These are phyloP conservation scores for Dactylis glomerata DNA, from an alignment of 176 grass and related monocot species.

Conservation along the genomic window DNA sequence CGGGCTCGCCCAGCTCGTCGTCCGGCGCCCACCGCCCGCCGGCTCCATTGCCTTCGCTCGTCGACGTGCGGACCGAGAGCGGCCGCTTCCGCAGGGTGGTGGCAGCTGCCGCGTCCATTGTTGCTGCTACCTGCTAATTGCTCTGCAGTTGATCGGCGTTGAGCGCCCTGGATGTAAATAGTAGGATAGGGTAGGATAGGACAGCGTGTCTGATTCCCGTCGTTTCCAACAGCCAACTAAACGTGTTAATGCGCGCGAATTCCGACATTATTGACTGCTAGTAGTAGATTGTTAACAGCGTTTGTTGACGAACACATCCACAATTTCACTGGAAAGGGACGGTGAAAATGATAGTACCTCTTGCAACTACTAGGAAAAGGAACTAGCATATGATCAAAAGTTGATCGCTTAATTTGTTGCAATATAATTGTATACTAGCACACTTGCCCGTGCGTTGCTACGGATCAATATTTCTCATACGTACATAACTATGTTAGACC, in stretches of 20 bases:
- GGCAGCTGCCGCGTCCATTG: constrained; percentile 13
- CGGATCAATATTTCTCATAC: no score
- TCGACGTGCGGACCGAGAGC: constrained; percentile 12
- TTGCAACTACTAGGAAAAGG: no score
- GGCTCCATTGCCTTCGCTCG: background rate
- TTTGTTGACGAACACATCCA: background rate
- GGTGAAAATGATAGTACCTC: no score
- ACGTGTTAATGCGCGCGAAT: background rate
- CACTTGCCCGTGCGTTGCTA: no score
- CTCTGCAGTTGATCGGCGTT: background rate
- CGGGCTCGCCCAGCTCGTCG: constrained; percentile 32
- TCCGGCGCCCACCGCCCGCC: background rate
- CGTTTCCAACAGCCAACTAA: background rate
- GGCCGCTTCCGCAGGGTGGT: constrained; percentile 31
- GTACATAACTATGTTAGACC: no score
- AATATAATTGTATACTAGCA: no score
- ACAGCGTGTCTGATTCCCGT: background rate
- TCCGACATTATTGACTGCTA: background rate
- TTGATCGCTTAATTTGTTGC: no score
- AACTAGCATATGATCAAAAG: no score
- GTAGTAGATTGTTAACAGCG: background rate
- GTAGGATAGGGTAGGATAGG: background rate
- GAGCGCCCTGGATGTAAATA: background rate
- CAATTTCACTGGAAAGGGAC: no score
- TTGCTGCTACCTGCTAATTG: background rate